Evolutionary conservation across 1,139 yeast species (phyloP).

Genomic region (Keqinozyma sinolaborantium): DNA sequence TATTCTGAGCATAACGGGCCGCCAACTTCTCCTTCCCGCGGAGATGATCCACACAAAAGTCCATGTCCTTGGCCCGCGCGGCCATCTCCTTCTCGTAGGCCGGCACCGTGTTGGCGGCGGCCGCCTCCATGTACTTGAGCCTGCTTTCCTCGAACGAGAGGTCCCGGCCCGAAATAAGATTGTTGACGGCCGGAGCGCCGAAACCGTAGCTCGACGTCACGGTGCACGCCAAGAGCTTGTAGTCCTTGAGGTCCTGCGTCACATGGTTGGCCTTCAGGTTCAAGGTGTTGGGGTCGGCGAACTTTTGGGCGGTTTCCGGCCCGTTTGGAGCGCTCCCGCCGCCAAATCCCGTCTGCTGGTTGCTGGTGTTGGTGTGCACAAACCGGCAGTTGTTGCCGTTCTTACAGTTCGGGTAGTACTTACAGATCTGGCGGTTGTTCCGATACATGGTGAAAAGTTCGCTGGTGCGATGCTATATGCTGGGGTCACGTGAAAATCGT

Average conservation of each 20-base stretch:
- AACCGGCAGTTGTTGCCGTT: constrained; percentile 14
- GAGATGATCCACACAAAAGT: constrained; percentile 36
- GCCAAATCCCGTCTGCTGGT: too few relatives aligned
- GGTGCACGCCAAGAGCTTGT: constrained; percentile 11
- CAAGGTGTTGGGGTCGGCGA: constrained; percentile 9
- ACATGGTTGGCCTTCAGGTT: constrained; percentile 9
- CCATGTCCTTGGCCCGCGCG: constrained; percentile 46
- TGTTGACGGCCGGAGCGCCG: constrained; percentile 22
- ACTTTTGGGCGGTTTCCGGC: constrained; percentile 7
- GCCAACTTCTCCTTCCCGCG: constrained; percentile 43
- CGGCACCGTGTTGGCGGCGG: constrained; percentile 26
- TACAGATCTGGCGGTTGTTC: constrained; percentile 5
- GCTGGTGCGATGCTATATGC: too few relatives aligned
- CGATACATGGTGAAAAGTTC: neutral
- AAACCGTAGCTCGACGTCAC: constrained; percentile 25
- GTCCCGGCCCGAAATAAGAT: constrained; percentile 50
- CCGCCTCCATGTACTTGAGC: constrained; percentile 43
- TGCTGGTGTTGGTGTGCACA: constrained; percentile 7
- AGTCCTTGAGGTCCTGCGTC: constrained; percentile 12
- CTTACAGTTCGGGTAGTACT: constrained; percentile 14
- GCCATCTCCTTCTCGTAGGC: constrained; percentile 37
- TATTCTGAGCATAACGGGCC: constrained; percentile 53
- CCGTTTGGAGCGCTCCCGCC: constrained; percentile 1
- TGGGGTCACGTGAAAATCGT: too few relatives aligned
- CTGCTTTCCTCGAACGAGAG: constrained; percentile 56